These are phyloP conservation scores for Leccinum huronense DNA, from an alignment of 1,284 basidiomycete genomes.

Conservation along the genomic window DNA sequence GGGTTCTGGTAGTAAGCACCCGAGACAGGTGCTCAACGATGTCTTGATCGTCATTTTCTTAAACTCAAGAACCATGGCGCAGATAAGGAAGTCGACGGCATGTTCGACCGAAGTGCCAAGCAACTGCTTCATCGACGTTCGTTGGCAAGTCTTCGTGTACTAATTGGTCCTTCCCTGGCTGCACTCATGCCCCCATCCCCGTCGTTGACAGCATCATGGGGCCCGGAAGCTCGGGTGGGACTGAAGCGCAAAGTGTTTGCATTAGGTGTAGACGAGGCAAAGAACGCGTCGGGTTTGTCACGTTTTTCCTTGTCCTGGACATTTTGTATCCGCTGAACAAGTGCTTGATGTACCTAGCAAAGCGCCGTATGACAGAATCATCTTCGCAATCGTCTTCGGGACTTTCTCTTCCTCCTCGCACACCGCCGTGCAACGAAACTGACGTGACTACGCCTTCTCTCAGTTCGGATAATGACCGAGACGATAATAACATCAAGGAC, in stretches of 20 bases:
- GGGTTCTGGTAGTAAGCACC: too few relatives aligned
- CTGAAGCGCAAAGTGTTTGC: constrained; percentile 30
- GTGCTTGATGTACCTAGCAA: constrained; percentile 12
- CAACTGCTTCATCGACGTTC: constrained; percentile 31
- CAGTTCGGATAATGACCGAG: constrained; percentile 61
- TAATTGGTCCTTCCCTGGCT: constrained; percentile 25
- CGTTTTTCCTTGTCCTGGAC: neutral
- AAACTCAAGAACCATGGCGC: too few relatives aligned
- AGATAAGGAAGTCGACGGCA: too few relatives aligned
- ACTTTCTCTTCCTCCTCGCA: constrained; percentile 10
- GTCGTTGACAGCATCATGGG: constrained; percentile 8
- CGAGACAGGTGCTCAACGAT: too few relatives aligned
- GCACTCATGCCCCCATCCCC: constrained; percentile 19
- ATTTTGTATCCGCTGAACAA: constrained; percentile 7
- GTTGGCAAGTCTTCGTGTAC: constrained; percentile 29
- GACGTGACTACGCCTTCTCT: constrained; percentile 59
- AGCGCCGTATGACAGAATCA: constrained; percentile 24
- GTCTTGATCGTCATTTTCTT: too few relatives aligned
- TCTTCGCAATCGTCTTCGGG: constrained; percentile 14
- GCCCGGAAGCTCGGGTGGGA: constrained; percentile 15
- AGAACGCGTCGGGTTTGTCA: constrained; percentile 18
- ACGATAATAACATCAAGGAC: constrained; percentile 48
- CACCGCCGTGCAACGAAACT: constrained; percentile 30
- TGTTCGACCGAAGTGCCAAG: constrained; percentile 5
- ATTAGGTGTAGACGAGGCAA: constrained; percentile 17